Evolutionary conservation across 768 basidiomycete genomes (phyloP).

Genomic region (Chalciporus piperatus): DNA sequence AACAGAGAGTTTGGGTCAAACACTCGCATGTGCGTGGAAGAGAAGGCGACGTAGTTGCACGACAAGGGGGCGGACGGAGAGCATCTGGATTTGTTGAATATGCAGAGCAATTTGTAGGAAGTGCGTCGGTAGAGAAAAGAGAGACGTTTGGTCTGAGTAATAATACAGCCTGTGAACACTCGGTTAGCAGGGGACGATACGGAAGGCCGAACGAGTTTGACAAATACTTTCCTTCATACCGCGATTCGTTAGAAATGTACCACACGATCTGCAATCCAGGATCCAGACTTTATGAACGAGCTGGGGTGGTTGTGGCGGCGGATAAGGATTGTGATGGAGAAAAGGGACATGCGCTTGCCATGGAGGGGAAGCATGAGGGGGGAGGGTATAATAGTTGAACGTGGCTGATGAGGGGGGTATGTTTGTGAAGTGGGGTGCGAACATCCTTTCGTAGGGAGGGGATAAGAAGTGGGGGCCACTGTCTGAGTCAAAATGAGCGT

Average conservation of each 20-base stretch:
- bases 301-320: slow-evolving; percentile 35
- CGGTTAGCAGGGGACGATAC: slow-evolving; percentile 3
- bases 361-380: slow-evolving; percentile 14
- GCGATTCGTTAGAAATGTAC: slow-evolving; percentile 74
- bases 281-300: slow-evolving; percentile 77
- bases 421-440: slow-evolving; percentile 10
- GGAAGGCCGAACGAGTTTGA: not conserved
- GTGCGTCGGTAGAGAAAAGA: slow-evolving; percentile 79
- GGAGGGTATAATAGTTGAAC: slow-evolving; percentile 27
- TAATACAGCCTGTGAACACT: slow-evolving; percentile 63
- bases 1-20: slow-evolving; percentile 77
- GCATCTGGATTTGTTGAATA: slow-evolving; percentile 49
- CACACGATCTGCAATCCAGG: slow-evolving; percentile 72
- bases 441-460: slow-evolving; percentile 17
- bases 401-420: slow-evolving; percentile 19
- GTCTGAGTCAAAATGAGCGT: slow-evolving; percentile 26
- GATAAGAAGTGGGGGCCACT: slow-evolving; percentile 1
- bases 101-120: slow-evolving; percentile 74
- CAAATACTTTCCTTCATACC: slow-evolving; percentile 69
- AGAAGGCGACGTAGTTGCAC: slow-evolving; percentile 32
- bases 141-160: slow-evolving; percentile 77
- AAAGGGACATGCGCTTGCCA: slow-evolving; percentile 36
- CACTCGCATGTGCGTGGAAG: slow-evolving; percentile 73
- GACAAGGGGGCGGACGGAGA: slow-evolving; percentile 38
- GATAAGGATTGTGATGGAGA: slow-evolving; percentile 43